Evolutionary conservation across 805 yeast species (phyloP), one percentile per base, ranked within the genome.

Genomic region (Candida krabiensis): DNA sequence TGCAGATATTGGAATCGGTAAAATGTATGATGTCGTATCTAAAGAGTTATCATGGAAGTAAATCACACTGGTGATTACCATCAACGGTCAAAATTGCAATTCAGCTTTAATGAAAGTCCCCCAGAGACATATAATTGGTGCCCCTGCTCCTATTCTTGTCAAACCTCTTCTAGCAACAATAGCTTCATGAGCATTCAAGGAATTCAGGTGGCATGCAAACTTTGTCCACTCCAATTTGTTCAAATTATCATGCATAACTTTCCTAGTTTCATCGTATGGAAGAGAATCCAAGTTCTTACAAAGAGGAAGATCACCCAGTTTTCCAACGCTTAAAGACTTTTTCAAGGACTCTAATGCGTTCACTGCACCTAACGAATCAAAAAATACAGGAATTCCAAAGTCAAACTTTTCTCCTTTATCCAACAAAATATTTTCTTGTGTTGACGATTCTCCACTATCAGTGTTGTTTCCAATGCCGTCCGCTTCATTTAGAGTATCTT

Each of bases 111-210:
- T 39, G 13, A 58, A 19, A 4, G 40, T 35, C 9, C 53, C 68
- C 77, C 80, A 80, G 28, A 80, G 60, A 14, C 69, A 71, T 24
- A 79, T 56, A 0, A 74, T 64, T 2, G 81, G 73, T 1, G 77
- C 63, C 0, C 84, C 84, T 31, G 60, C 61, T 16, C 70, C 66
- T 0, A 79, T 70, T 33, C 73, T 70, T 16, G 66, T 67, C 2
- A 78, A 63, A 0, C 89, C 89, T 40, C 80, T 70, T 46, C 98
- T 71, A 13, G 91, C 87, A 13, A 88, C 85, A 37, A 91, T 86
- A 4, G 85, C 86, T 42, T 85, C 96, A 55, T 90, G 98, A 0
- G 97, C 80, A 58, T 89, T 88, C 53, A 83, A 67, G 13, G 83
- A 73, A 45, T 79, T 81, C 32, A 90, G 69, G 48, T 77, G 79